These are phyloP conservation scores for Lasiodiplodia theobromae DNA, from an alignment of 2,329 filamentous ascomycete genomes.

Conservation along the genomic window DNA sequence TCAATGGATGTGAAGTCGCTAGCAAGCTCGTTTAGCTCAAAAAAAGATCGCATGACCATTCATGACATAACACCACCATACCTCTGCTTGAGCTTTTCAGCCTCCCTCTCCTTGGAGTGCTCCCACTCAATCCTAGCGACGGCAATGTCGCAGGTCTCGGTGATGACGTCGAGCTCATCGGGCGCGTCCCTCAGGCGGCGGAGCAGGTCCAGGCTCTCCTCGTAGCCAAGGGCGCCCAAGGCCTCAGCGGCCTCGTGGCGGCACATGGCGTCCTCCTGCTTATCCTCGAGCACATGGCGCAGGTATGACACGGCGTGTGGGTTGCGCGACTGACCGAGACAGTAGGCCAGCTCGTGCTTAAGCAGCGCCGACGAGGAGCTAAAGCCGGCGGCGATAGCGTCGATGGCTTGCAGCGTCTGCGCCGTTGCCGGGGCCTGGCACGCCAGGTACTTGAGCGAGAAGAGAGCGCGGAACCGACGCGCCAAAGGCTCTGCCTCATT, in stretches of 20 bases:
- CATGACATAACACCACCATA: constrained; percentile 49
- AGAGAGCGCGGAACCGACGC: constrained; percentile 92
- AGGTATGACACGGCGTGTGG: constrained; percentile 75
- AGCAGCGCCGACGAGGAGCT: constrained; percentile 84
- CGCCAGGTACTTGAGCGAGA: constrained; percentile 95
- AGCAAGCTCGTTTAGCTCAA: constrained; percentile 19
- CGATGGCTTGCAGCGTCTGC: constrained; percentile 68
- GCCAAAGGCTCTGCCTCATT: constrained; percentile 84
- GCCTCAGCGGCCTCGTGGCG: constrained; percentile 97
- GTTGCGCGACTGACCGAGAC: constrained; percentile 88
- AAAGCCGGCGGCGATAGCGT: constrained; percentile 89
- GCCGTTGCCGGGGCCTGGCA: constrained; percentile 65
- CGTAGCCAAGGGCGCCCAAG: constrained; percentile 82
- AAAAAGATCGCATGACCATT: background rate
- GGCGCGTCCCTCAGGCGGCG: constrained; percentile 75
- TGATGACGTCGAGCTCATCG: constrained; percentile 80
- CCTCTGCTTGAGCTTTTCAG: constrained; percentile 84
- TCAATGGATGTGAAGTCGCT: constrained; percentile 97
- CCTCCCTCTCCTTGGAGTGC: constrained; percentile 65
- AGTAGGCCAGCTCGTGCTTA: constrained; percentile 98
- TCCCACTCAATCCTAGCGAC: constrained; percentile 95
- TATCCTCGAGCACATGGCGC: constrained; percentile 75
- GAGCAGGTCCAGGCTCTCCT: constrained; percentile 75
- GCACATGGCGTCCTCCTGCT: constrained; percentile 91
- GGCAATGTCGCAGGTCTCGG: constrained; percentile 96